phyloP scores from a whole-genome alignment of 1,284 basidiomycete species.

The Ustilago crameri region DNA sequence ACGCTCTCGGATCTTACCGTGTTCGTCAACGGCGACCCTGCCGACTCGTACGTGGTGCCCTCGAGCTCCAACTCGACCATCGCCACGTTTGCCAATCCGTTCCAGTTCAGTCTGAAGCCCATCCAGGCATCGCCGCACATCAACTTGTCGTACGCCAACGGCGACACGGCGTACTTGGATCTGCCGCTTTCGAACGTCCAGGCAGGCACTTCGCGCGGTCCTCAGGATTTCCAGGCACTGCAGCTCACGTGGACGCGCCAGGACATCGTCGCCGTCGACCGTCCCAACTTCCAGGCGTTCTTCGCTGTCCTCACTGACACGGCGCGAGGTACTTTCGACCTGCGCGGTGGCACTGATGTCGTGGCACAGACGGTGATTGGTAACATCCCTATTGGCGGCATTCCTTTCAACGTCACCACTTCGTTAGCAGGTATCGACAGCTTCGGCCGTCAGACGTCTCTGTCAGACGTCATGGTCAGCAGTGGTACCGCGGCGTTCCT shows the following conservation, averaged over 20 bases:
- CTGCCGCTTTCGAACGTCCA: slow-evolving; percentile 72
- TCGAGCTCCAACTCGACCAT: slow-evolving; percentile 71
- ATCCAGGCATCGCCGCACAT: slow-evolving; percentile 74
- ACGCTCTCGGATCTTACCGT: slow-evolving; percentile 75
- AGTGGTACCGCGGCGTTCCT: slow-evolving; percentile 48
- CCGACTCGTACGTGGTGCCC: slow-evolving; percentile 51
- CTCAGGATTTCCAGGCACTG: slow-evolving; percentile 72
- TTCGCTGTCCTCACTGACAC: slow-evolving; percentile 75
- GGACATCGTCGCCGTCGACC: slow-evolving; percentile 74
- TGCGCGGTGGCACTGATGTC: slow-evolving; percentile 76
- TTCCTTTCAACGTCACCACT: slow-evolving; percentile 76
- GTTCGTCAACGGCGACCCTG: slow-evolving; percentile 70
- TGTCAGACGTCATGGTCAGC: slow-evolving; percentile 68
- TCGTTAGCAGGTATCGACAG: slow-evolving; percentile 72
- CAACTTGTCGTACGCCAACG: slow-evolving; percentile 72
- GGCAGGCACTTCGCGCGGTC: slow-evolving; percentile 78
- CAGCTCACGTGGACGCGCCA: slow-evolving; percentile 72
- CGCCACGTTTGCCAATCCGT: slow-evolving; percentile 80
- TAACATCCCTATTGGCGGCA: slow-evolving; percentile 76
- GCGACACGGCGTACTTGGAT: slow-evolving; percentile 75
- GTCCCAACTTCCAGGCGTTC: slow-evolving; percentile 74
- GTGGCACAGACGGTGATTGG: slow-evolving; percentile 77
- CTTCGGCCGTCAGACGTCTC: slow-evolving; percentile 67
- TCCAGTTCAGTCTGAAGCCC: slow-evolving; percentile 79
- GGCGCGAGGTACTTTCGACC: slow-evolving; percentile 71